These are phyloP conservation scores for Alternaria infectoria DNA, from an alignment of 2,329 filamentous ascomycete species.

Conservation along the genomic window DNA sequence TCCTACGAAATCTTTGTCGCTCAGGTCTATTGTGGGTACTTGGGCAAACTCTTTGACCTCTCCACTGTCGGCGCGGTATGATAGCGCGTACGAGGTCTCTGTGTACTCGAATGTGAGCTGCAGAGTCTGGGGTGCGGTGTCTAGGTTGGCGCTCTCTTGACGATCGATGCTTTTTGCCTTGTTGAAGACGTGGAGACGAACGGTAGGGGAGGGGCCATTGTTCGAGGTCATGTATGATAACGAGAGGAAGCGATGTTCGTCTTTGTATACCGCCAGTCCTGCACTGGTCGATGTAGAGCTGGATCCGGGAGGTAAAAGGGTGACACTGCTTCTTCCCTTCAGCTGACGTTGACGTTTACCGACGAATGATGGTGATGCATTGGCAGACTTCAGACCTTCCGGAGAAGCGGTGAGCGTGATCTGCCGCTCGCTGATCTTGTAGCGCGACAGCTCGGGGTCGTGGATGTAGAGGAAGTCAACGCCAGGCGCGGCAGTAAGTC, in stretches of 20 bases:
- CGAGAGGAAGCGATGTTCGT: slow-evolving; percentile 23
- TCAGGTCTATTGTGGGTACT: slow-evolving; percentile 13
- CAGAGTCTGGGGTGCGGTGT: background rate
- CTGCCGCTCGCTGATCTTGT: background rate
- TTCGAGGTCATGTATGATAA: slow-evolving; percentile 1
- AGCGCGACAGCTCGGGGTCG: slow-evolving; percentile 5
- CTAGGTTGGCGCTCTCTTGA: background rate
- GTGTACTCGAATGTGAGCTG: slow-evolving; percentile 4
- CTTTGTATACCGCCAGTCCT: slow-evolving; percentile 22
- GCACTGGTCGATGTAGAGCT: background rate
- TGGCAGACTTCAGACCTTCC: slow-evolving; percentile 4
- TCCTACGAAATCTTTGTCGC: slow-evolving; percentile 22
- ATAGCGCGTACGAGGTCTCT: slow-evolving; percentile 10
- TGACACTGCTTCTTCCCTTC: slow-evolving; percentile 12
- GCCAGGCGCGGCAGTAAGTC: background rate
- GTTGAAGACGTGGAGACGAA: slow-evolving; percentile 10
- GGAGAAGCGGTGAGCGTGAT: slow-evolving; percentile 8
- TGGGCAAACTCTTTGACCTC: background rate
- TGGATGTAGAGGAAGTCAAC: slow-evolving; percentile 12
- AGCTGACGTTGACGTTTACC: slow-evolving; percentile 18
- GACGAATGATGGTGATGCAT: slow-evolving; percentile 17
- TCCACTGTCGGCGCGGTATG: background rate
- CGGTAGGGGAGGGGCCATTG: background rate
- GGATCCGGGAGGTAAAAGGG: background rate
- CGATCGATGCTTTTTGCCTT: slow-evolving; percentile 10